These are phyloP conservation scores for Sindora glabra DNA, from an alignment of 306 rosid genomes.

Conservation along the genomic window DNA sequence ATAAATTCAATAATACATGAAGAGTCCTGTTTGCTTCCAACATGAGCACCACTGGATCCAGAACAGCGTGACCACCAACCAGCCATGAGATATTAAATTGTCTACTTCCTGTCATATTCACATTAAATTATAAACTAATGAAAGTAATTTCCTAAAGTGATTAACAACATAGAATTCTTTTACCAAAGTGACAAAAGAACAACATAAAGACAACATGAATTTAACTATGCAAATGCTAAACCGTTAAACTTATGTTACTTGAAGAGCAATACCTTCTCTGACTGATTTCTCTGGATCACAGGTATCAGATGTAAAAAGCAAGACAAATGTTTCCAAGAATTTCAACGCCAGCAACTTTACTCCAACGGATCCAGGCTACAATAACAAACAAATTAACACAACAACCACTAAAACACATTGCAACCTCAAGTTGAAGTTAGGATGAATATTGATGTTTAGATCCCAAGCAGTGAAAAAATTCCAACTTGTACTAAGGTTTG, in stretches of 20 bases:
- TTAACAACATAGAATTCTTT: background rate
- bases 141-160: background rate
- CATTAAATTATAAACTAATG: conserved; percentile 22
- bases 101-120: conserved; percentile 36
- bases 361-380: conserved; percentile 81
- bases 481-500: background rate
- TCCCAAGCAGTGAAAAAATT: background rate
- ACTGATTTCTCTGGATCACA: conserved; percentile 45
- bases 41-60: conserved; percentile 62
- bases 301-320: conserved; percentile 59
- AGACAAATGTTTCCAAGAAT: conserved; percentile 77
- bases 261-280: conserved; percentile 60
- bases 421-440: conserved; percentile 1
- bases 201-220: too few species aligned
- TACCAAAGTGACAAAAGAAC: background rate
- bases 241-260: background rate
- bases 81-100: conserved; percentile 77
- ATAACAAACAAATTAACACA: conserved; percentile 31
- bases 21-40: conserved; percentile 77
- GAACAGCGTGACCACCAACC: conserved; percentile 70
- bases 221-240: too few species aligned
- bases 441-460: background rate
- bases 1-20: conserved; percentile 66
- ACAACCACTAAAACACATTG: conserved; percentile 7
- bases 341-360: conserved; percentile 74